Evolutionary conservation across 768 basidiomycete species (phyloP).

Genomic region (Leccinum aurantiacum): DNA sequence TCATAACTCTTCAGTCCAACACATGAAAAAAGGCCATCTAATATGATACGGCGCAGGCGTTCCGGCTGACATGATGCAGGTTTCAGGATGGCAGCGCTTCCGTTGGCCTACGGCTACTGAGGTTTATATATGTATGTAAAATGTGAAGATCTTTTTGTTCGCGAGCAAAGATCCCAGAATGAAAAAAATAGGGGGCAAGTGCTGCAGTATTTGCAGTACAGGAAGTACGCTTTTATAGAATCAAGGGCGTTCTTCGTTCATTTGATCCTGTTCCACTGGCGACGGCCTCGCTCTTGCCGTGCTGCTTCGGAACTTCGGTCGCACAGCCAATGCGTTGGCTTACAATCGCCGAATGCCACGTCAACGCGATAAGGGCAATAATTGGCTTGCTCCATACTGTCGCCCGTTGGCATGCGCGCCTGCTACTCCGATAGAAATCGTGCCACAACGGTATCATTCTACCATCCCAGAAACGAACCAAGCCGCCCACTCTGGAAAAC

Average conservation of each 20-base stretch:
- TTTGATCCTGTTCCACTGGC: not conserved
- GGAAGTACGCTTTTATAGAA: not conserved
- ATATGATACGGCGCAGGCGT: not conserved
- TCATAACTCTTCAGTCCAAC: not conserved
- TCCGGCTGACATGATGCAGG: not conserved
- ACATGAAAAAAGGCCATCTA: not conserved
- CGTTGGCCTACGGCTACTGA: not conserved
- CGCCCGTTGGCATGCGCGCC: constrained; percentile 12
- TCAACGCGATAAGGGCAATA: not conserved
- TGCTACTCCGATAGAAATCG: constrained; percentile 5
- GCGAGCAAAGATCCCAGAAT: not conserved
- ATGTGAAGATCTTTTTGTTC: not conserved
- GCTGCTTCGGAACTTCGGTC: constrained; percentile 3
- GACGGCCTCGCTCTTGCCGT: not conserved
- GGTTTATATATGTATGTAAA: not conserved
- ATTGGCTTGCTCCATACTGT: constrained; percentile 4
- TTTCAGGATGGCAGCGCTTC: constrained; percentile 3
- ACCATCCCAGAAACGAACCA: constrained; percentile 10
- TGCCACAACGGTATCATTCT: not conserved
- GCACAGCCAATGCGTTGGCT: not conserved
- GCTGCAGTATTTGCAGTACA: not conserved
- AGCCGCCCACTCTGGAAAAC: not conserved
- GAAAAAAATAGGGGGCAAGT: not conserved
- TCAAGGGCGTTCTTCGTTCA: too few relatives aligned
- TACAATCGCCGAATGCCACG: not conserved